phyloP scores from a whole-genome alignment of 768 basidiomycete species.

The Mycena olivaceomarginata region DNA sequence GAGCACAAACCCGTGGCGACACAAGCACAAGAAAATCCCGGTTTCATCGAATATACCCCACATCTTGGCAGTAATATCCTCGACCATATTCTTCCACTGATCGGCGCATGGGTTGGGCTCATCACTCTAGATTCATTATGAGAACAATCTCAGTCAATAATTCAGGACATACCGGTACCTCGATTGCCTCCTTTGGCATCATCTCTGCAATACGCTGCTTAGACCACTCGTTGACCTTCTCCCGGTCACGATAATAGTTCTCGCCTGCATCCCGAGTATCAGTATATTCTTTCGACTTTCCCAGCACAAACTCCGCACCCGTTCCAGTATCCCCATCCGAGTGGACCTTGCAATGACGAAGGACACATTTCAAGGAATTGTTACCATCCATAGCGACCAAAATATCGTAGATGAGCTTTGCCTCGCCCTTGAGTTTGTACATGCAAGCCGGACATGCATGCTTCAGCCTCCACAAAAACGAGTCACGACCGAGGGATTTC shows the following conservation, averaged over 20 bases:
- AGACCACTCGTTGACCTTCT: background rate
- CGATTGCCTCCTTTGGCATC: background rate
- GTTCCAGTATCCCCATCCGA: background rate
- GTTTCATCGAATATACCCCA: constrained; percentile 48
- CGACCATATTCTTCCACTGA: background rate
- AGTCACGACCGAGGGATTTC: too few relatives aligned
- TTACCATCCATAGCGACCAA: background rate
- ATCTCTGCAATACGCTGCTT: background rate
- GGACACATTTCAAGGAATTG: background rate
- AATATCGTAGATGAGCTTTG: background rate
- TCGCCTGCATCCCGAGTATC: background rate
- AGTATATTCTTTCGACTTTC: too few relatives aligned
- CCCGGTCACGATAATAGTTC: background rate
- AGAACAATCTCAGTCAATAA: background rate
- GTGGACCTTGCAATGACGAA: background rate
- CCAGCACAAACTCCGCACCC: background rate
- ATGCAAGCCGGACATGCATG: background rate
- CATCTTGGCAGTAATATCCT: constrained; percentile 40
- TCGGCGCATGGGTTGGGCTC: constrained; percentile 35
- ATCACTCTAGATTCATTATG: background rate
- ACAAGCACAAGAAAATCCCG: constrained; percentile 37
- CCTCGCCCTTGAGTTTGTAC: background rate
- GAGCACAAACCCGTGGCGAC: constrained; percentile 42
- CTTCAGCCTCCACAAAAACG: background rate
- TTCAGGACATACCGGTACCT: background rate